Base-by-base conservation (phyloP, 73 alveolate genomes). In the Paramecium primaurelia region DNA sequence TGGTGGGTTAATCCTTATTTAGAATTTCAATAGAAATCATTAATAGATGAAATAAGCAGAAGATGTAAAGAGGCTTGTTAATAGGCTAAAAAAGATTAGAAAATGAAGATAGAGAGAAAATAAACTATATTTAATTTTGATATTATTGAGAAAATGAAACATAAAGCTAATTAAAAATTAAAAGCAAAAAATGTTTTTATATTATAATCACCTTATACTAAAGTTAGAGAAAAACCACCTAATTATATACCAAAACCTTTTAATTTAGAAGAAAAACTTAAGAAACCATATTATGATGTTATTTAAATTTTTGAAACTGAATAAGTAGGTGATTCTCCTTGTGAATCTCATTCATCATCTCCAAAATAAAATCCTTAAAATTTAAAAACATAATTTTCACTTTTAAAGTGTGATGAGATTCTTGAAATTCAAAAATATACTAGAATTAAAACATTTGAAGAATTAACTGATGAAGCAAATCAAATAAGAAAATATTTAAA, bases 1-100 rank as follows among this genome's bases (percentile, higher is more conserved):
- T 80, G 91, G 91, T 80, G 91, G 91, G 58, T 36, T 12, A 26
- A 47, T 40, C 91, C 91, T 32, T 80, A 80, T 80, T 20, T 26
- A 3, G 73, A 42, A 14, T 80, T 80, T 49, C 16, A 32, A 12
- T 25, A 80, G 34, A 80, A 80, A 42, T 80, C 91, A 20, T 20
- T 32, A 5, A 49, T 49, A 20, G 73, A 80, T 45, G 71, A 40
- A 80, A 38, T 80, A 45, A 25, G 49, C 12, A 45, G 75, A 20
- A 45, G 32, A 64, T 40, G 77, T 47, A 42, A 28, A 45, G 91
- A 80, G 7, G 37, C 30, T 8, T 80, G 44, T 80, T 26, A 80
- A 45, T 44, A 16, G 32, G 34, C 47, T 40, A 73, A 73, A 34
- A 42, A 45, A 9, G 58, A 80, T 40, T 80, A 18, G 20, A 80